These are phyloP conservation scores for Colletotrichum kahawae DNA, from an alignment of 2,329 filamentous ascomycete species.

Conservation along the genomic window DNA sequence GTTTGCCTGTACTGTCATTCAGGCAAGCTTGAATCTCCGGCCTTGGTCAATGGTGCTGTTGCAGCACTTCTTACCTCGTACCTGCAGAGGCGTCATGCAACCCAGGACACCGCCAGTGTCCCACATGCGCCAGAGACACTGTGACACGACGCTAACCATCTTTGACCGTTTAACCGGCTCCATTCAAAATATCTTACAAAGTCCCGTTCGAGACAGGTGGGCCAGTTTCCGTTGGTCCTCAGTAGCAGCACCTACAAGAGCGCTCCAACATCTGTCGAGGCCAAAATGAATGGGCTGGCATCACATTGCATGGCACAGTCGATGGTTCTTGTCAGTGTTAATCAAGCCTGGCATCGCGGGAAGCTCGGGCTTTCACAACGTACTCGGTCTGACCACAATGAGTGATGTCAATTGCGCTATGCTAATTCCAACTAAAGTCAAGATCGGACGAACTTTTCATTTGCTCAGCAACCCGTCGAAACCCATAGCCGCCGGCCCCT, in stretches of 20 bases:
- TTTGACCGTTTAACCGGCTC: slow-evolving; percentile 1
- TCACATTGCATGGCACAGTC: neutral
- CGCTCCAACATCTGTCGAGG: neutral
- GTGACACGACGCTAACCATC: slow-evolving; percentile 8
- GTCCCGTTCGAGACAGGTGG: slow-evolving; percentile 5
- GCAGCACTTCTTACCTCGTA: slow-evolving; percentile 22
- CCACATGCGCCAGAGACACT: slow-evolving; percentile 16
- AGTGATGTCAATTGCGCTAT: neutral
- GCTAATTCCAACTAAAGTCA: neutral
- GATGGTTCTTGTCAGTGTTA: neutral
- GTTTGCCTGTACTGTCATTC: neutral
- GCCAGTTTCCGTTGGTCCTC: neutral
- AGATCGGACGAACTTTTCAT: neutral
- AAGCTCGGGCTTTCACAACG: neutral
- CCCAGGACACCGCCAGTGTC: slow-evolving; percentile 7
- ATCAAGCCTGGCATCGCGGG: neutral
- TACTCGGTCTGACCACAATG: neutral
- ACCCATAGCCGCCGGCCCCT: neutral
- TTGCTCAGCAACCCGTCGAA: neutral
- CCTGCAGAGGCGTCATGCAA: slow-evolving; percentile 29
- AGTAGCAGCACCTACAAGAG: neutral
- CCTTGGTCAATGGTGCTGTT: neutral
- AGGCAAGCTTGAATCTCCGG: neutral
- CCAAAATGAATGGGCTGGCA: neutral
- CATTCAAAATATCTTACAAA: neutral